Evolutionary conservation across 75 land plant genomes (phyloP).

Genomic region (Picea glauca): DNA sequence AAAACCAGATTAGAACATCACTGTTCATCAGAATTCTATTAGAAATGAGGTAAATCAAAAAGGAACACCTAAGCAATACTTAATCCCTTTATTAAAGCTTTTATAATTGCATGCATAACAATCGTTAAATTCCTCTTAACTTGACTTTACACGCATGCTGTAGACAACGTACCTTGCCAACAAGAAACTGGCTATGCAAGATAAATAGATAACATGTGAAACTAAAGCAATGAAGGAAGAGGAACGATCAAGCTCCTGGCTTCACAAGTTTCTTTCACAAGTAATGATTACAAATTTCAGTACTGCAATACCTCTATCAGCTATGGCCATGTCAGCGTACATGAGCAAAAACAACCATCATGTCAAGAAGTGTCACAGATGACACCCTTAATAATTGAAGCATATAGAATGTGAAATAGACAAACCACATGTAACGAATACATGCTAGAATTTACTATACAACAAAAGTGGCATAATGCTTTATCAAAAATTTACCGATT

Average conservation of each 20-base stretch:
- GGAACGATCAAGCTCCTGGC: not conserved
- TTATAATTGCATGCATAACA: not conserved
- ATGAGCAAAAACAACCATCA: constrained; percentile 5
- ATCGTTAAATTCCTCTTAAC: not conserved
- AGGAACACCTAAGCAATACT: not conserved
- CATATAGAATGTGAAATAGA: constrained; percentile 5
- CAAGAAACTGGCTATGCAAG: not conserved
- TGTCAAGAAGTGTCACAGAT: constrained; percentile 2
- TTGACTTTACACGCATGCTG: not conserved
- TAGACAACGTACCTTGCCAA: not conserved
- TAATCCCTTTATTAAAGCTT: not conserved
- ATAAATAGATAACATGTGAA: not conserved
- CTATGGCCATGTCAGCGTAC: constrained; percentile 6
- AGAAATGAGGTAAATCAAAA: not conserved
- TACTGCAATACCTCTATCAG: constrained; percentile 2
- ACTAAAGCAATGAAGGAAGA: not conserved
- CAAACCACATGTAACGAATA: not conserved
- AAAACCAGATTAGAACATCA: not conserved
- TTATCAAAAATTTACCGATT: constrained; percentile 2
- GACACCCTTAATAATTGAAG: constrained; percentile 1
- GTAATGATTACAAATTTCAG: not conserved
- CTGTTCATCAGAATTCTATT: not conserved
- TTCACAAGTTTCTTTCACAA: not conserved
- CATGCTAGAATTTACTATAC: constrained; percentile 4
- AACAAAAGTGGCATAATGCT: constrained; percentile 1